Evolutionary conservation across 2,329 filamentous ascomycete species (phyloP).

Genomic region (Orbilia blumenaviensis): DNA sequence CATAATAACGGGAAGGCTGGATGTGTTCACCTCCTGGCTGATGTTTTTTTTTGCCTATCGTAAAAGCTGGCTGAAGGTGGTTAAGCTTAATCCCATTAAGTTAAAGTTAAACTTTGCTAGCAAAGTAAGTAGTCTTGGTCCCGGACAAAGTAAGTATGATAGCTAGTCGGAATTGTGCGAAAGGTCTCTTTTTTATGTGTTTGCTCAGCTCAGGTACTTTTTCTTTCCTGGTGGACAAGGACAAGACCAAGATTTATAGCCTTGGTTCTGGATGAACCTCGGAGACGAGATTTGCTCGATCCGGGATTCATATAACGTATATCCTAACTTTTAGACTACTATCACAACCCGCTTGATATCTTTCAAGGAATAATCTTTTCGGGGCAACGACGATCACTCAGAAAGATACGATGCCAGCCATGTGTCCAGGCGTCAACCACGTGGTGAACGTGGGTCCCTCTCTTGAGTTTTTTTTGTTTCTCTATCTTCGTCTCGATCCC

Average conservation of each 20-base stretch:
- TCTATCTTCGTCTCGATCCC: slow-evolving; percentile 45
- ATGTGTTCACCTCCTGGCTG: background rate
- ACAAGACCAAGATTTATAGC: background rate
- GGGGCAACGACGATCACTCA: background rate
- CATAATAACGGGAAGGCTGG: slow-evolving; percentile 14
- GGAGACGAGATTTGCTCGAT: background rate
- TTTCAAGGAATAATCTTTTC: background rate
- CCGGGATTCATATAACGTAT: background rate
- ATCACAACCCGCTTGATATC: background rate
- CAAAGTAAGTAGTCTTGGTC: too few species aligned
- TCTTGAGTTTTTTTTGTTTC: background rate
- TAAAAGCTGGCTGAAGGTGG: background rate
- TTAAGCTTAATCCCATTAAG: slow-evolving; percentile 26
- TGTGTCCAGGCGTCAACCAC: slow-evolving; percentile 26
- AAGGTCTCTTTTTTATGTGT: background rate
- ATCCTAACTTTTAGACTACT: background rate
- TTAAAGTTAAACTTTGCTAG: background rate
- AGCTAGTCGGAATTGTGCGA: background rate
- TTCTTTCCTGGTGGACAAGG: background rate
- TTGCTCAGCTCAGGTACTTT: too few species aligned
- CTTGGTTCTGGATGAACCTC: slow-evolving; percentile 5
- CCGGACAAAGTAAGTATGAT: background rate
- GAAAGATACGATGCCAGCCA: background rate
- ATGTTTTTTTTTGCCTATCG: slow-evolving; percentile 2
- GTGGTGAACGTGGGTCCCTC: slow-evolving; percentile 31